Conservation (phyloP, 345 rosid genomes). For the Corymbia maculata region DNA sequence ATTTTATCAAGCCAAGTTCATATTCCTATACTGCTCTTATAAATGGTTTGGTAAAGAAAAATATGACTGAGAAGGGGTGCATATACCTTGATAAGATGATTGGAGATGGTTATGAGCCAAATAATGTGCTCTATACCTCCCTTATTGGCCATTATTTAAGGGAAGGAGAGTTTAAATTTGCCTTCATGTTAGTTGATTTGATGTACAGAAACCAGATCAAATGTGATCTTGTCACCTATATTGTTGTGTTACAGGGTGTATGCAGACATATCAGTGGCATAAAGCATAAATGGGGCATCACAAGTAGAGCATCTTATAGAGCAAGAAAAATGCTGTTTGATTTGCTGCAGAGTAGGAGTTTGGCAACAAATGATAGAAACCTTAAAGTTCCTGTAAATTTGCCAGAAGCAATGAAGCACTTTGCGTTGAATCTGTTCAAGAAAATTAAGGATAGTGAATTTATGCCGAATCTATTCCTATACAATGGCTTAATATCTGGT, state of each 20-base stretch:
- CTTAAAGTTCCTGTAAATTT: conserved; percentile 8
- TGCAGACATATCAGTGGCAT: conserved; percentile 12
- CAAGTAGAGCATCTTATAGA: conserved; percentile 15
- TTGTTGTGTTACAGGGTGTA: conserved; percentile 37
- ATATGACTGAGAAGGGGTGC: conserved; percentile 48
- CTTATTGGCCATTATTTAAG: conserved; percentile 38
- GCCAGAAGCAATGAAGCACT: conserved; percentile 25
- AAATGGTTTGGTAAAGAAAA: conserved; percentile 47
- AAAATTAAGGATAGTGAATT: conserved; percentile 24
- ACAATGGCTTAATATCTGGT: conserved; percentile 35
- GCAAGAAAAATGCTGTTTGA: conserved; percentile 28
- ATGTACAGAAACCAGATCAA: conserved; percentile 37
- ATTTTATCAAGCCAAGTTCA: conserved; percentile 34
- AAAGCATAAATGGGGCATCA: conserved; percentile 12
- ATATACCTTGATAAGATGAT: conserved; percentile 52
- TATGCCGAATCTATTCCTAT: conserved; percentile 45
- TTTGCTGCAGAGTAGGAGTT: conserved; percentile 26
- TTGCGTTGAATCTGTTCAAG: conserved; percentile 36
- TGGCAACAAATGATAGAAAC: conserved; percentile 5
- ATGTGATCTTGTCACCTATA: conserved; percentile 23
- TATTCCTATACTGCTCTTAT: conserved; percentile 48
- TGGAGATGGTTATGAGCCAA: conserved; percentile 54
- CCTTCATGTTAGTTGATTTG: conserved; percentile 40
- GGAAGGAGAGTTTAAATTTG: conserved; percentile 42
- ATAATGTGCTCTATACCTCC: conserved; percentile 49